Conservation (phyloP, 2,329 filamentous ascomycete species). For the Aspergillus costaricaensis region DNA sequence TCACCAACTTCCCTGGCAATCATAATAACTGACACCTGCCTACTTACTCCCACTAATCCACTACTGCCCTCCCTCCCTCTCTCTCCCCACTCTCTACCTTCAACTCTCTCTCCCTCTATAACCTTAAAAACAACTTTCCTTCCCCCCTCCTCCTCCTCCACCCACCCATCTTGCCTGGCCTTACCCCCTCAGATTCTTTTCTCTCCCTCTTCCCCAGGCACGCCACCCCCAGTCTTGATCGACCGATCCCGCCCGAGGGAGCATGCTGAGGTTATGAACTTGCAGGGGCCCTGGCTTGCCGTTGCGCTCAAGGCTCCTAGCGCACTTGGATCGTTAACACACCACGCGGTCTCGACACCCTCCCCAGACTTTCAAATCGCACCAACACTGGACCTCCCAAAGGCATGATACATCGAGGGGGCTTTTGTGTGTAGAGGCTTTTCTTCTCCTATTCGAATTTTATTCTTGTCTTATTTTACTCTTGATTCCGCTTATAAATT, state of each 20-base stretch:
- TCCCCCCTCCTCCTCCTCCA: not conserved
- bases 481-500: slow-evolving; percentile 19
- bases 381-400: slow-evolving; percentile 21
- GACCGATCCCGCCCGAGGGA: slow-evolving; percentile 24
- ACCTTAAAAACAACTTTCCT: not conserved
- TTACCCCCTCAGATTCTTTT: slow-evolving; percentile 1
- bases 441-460: slow-evolving; percentile 20
- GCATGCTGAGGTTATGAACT: slow-evolving; percentile 45
- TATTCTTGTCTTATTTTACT: slow-evolving; percentile 15
- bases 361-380: slow-evolving; percentile 25
- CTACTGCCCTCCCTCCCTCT: not conserved
- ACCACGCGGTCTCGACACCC: slow-evolving; percentile 24
- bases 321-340: slow-evolving; percentile 33
- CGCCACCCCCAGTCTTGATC: slow-evolving; percentile 13
- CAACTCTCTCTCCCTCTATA: slow-evolving; percentile 7
- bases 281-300: slow-evolving; percentile 40
- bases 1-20: slow-evolving; percentile 10
- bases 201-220: slow-evolving; percentile 5
- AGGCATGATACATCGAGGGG: slow-evolving; percentile 34
- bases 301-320: slow-evolving; percentile 46
- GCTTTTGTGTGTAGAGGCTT: slow-evolving; percentile 21
- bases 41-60: not conserved
- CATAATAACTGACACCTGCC: not conserved
- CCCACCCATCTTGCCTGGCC: slow-evolving; percentile 6
- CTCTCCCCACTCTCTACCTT: slow-evolving; percentile 6